Conservation (phyloP, 148 eudicot species). For the Rhododendron ovatum region DNA sequence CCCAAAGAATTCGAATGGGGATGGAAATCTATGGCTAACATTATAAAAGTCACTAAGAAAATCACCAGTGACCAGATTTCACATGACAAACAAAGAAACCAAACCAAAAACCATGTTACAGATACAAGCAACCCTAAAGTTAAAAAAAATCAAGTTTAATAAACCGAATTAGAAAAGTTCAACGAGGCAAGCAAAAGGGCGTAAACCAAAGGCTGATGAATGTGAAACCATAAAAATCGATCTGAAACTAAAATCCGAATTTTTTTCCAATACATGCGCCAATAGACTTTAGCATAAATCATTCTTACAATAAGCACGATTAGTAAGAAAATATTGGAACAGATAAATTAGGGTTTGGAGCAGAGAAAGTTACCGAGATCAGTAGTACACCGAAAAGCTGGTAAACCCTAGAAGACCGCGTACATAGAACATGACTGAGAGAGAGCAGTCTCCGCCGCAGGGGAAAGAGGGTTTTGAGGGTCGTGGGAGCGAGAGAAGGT, state of each 20-base stretch:
- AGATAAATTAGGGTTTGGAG: background rate
- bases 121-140: too few species aligned
- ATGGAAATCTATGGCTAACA: too few species aligned
- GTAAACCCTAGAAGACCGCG: background rate
- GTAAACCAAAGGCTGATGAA: background rate
- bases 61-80: too few species aligned
- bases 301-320: background rate
- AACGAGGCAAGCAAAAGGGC: background rate
- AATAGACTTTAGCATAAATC: background rate
- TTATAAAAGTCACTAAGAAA: too few species aligned
- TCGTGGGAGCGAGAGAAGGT: background rate
- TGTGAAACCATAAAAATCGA: background rate
- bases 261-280: background rate
- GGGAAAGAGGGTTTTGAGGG: background rate
- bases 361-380: background rate
- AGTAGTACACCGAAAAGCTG: background rate
- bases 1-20: too few species aligned
- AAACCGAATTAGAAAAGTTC: background rate
- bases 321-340: background rate
- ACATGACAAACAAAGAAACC: background rate
- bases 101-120: too few species aligned
- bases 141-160: too few species aligned
- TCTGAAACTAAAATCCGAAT: background rate
- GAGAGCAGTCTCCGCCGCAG: background rate
- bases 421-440: background rate